Conservation (phyloP, 2,329 filamentous ascomycete species). For the Botrytis tulipae region DNA sequence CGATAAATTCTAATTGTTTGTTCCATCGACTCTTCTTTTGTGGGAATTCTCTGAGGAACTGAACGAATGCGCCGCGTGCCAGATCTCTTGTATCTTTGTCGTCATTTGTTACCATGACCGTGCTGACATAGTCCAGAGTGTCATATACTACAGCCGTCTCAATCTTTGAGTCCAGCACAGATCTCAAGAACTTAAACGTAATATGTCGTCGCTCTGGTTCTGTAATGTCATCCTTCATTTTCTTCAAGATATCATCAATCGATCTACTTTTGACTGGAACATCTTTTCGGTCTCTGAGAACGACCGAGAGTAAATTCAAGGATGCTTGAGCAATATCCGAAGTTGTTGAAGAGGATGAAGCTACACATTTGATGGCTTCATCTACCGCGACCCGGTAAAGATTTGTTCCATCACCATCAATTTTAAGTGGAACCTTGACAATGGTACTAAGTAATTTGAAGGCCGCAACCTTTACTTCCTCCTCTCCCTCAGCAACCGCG, state of each 20-base stretch:
- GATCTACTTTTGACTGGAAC: slow-evolving; percentile 77
- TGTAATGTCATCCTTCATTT: slow-evolving; percentile 83
- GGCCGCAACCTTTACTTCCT: slow-evolving; percentile 88
- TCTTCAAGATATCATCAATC: slow-evolving; percentile 76
- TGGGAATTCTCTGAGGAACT: slow-evolving; percentile 92
- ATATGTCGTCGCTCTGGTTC: slow-evolving; percentile 90
- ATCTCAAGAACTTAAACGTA: slow-evolving; percentile 90
- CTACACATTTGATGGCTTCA: slow-evolving; percentile 80
- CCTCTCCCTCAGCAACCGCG: slow-evolving; percentile 76
- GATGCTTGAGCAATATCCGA: slow-evolving; percentile 84
- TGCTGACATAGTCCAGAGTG: slow-evolving; percentile 81
- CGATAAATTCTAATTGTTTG: slow-evolving; percentile 84
- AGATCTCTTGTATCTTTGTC: slow-evolving; percentile 84
- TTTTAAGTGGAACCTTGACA: slow-evolving; percentile 74
- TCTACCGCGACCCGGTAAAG: slow-evolving; percentile 75
- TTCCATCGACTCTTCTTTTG: slow-evolving; percentile 86
- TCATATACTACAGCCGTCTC: slow-evolving; percentile 89
- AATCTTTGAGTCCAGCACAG: slow-evolving; percentile 80
- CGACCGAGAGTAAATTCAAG: slow-evolving; percentile 80
- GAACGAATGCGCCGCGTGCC: slow-evolving; percentile 85
- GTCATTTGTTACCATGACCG: slow-evolving; percentile 94
- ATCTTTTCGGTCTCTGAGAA: slow-evolving; percentile 77
- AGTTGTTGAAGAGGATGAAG: slow-evolving; percentile 72
- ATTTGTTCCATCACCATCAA: slow-evolving; percentile 58
- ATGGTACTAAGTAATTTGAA: slow-evolving; percentile 83